These are phyloP conservation scores for Debaryomyces singareniensis DNA, from an alignment of 1,139 yeast genomes.

Conservation along the genomic window DNA sequence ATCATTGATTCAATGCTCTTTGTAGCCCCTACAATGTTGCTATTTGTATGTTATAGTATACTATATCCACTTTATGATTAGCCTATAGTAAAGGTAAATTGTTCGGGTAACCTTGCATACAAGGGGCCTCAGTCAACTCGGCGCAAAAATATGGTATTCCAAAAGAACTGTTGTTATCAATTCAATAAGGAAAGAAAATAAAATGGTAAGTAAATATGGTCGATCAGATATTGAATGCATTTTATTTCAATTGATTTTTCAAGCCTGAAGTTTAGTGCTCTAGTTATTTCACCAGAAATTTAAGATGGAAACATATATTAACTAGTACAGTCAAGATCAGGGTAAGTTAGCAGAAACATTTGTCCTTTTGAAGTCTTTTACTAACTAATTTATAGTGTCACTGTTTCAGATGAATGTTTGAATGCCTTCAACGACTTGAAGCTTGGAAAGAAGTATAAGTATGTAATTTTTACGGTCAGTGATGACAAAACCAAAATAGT, in stretches of 20 bases:
- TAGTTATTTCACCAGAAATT: conserved; percentile 1
- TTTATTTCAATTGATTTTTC: too few species aligned
- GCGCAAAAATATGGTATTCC: background rate
- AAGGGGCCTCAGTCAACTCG: too few species aligned
- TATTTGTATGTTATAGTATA: too few species aligned
- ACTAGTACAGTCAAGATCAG: conserved; percentile 54
- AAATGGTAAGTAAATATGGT: conserved; percentile 5
- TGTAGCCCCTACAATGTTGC: too few species aligned
- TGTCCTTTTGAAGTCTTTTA: background rate
- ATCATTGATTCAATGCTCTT: too few species aligned
- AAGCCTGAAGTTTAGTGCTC: too few species aligned
- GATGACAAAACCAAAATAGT: conserved; percentile 84
- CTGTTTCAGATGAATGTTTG: conserved; percentile 92
- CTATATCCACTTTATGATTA: too few species aligned
- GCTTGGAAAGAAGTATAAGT: conserved; percentile 87
- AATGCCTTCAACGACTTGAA: conserved; percentile 92
- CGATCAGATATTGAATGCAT: too few species aligned
- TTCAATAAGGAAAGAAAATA: conserved; percentile 3
- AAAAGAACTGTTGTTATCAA: too few species aligned
- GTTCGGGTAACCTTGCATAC: too few species aligned
- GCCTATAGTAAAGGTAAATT: too few species aligned
- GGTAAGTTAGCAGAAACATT: conserved; percentile 38
- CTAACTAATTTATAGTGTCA: conserved; percentile 53
- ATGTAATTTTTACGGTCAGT: conserved; percentile 72
- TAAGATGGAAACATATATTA: conserved; percentile 8